Conservation (phyloP, 495 filamentous ascomycete species). For the Neurospora sp. region DNA sequence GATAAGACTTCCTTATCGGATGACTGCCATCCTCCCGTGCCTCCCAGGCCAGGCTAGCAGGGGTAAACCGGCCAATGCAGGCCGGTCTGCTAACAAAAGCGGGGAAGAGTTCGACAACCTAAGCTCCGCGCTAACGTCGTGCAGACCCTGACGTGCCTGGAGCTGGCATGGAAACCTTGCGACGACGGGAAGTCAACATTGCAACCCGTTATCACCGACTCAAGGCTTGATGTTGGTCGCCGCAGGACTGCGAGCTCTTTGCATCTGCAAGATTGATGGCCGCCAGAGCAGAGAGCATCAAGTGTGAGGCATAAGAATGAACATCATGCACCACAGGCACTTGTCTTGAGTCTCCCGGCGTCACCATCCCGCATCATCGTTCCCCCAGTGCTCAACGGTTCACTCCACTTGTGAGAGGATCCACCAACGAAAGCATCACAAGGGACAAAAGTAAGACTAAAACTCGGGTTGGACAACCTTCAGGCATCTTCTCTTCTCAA, state of each 20-base stretch:
- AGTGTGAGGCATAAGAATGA: background rate
- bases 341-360: background rate
- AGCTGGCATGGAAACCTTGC: background rate
- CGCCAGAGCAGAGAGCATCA: background rate
- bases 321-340: background rate
- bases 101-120: background rate
- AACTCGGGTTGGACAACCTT: background rate
- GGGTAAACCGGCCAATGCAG: background rate
- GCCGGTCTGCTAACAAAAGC: background rate
- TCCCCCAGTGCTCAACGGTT: background rate
- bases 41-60: background rate
- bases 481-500: background rate
- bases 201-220: background rate
- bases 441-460: background rate
- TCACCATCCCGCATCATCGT: background rate
- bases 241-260: background rate
- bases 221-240: background rate
- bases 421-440: background rate
- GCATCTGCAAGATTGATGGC: background rate
- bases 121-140: background rate
- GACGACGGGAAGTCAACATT: background rate
- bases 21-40: constrained; percentile 1
- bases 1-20: constrained; percentile 20
- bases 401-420: background rate
- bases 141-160: background rate